Conservation (phyloP, 169 alveolate species). For the Blepharisma undulans region DNA sequence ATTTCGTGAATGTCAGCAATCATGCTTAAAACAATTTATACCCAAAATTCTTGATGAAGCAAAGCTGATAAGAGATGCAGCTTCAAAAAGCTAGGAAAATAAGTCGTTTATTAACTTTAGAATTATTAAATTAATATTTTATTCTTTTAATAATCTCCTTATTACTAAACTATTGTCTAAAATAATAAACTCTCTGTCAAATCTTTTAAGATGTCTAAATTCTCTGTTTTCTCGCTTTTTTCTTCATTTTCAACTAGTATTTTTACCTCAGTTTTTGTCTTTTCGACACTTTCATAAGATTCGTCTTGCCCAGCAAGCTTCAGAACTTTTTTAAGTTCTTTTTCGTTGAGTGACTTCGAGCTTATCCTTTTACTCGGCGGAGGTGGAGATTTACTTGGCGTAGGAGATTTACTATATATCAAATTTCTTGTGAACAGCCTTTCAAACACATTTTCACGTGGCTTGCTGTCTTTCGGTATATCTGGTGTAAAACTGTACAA, state of each 20-base stretch:
- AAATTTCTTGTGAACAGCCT: not conserved
- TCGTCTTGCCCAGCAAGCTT: not conserved
- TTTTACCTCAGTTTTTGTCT: not conserved
- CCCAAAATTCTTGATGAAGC: not conserved
- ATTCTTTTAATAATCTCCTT: not conserved
- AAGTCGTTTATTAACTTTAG: not conserved
- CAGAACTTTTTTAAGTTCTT: not conserved
- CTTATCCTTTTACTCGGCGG: not conserved
- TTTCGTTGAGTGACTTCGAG: not conserved
- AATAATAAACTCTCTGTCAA: not conserved
- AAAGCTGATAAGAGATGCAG: not conserved
- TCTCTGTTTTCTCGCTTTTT: not conserved
- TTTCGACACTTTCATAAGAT: not conserved
- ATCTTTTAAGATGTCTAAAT: not conserved
- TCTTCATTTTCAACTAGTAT: not conserved
- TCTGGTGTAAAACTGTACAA: slow-evolving; percentile 11
- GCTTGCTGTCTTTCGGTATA: not conserved
- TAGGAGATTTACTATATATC: not conserved
- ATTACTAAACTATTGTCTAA: not conserved
- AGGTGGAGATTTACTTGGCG: not conserved
- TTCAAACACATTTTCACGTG: not conserved
- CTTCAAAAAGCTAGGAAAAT: not conserved
- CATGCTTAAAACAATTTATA: not conserved
- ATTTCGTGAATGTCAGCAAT: not conserved
- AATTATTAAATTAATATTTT: too few relatives aligned